Base-by-base conservation (phyloP, 75 land plant genomes). In the Isoetes taiwanensis region DNA sequence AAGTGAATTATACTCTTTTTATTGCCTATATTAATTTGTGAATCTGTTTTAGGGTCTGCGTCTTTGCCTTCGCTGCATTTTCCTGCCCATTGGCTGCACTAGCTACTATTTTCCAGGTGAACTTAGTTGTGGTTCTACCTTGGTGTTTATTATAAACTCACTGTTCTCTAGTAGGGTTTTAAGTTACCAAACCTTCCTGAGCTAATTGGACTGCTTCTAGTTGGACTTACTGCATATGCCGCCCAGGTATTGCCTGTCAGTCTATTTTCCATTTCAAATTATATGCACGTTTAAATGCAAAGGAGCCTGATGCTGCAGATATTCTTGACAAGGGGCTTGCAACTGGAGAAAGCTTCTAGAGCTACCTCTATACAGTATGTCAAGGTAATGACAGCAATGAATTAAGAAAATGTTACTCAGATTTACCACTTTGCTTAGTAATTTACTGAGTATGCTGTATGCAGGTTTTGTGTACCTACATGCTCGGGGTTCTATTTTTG, bases 331-430 rank as follows among this genome's bases (percentile, higher is more conserved):
- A 69, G 71, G 66, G 71, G 71, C 21, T 41, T 69, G 61, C 71
- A 69, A 24, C 52, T 69, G 41, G 71, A 69, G 33, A 65, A 69
- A 40, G 71, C 71, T 34, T 42, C 71, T 28, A 69, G 33, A 30
- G 71, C 71, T 24, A 66, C 71, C 37, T 66, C 71, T 33, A 68
- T 69, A 19, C 71, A 69, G 34, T 69, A 69, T 39, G 59, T 69
- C 23, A 69, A 69, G 71, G 71, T 62, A 30, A 38, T n/a, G 14
- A 4, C 6, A 5, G n/a, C 52, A 1, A 52, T 21, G 9, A 19
- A 21, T 11, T 24, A 9, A 1, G 9, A 24, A 3, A 32, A n/a
- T 11, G 43, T 52, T 24, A 12, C 26, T 43, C 24, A 29, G 43
- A 58, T 9, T 34, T 34, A 0, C 27, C 20, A 28, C 20, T 34